Base-by-base conservation (phyloP, 495 filamentous ascomycete genomes). In the Penicillium samsonianum region DNA sequence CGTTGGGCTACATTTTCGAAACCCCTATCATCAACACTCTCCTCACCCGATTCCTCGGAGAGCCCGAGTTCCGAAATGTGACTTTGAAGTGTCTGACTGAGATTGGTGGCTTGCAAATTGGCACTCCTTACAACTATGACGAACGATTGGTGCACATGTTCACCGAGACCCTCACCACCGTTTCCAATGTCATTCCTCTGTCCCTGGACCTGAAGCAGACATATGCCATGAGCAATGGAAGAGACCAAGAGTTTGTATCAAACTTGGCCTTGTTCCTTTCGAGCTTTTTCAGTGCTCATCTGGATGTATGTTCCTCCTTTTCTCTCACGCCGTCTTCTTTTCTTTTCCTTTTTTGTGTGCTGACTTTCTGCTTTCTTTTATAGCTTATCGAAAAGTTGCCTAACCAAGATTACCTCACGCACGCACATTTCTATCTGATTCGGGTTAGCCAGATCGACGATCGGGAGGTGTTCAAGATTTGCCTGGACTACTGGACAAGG, bases 391-490 rank as follows among this genome's bases (percentile, higher is more conserved):
- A 99, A 72, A 95, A 92, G 67, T 82, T 98, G 47, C 91, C 92
- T 5, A 98, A 96, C 70, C 85, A 87, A 60, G 94, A 98, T 62
- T 98, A 89, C 69, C 86, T 99, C 25, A 90, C 87, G 0, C 94
- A 99, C 65, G 91, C 90, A 20, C 94, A 99, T 72, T 97, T 93
- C 75, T 99, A 99, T 70, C 84, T 99, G 10, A 97, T 99, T 65
- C 87, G 91, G 17, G 96, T 99, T 64, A 96, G 91, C 31, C 95
- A 98, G 70, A 98, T 99, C 58, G 94, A 99, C 55, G 94, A 99
- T 65, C 85, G 94, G 49, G 94, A 99, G 68, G 94, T 99, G 57
- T 99, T 99, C 82, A 99, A 99, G 80, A 98, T 98, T 63, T 96
- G 91, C 67, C 78, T 99, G 47, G 94, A 99, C 64, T 99, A 99